Evolutionary conservation across 2,329 filamentous ascomycete species (phyloP).

Genomic region (Botryotinia calthae): DNA sequence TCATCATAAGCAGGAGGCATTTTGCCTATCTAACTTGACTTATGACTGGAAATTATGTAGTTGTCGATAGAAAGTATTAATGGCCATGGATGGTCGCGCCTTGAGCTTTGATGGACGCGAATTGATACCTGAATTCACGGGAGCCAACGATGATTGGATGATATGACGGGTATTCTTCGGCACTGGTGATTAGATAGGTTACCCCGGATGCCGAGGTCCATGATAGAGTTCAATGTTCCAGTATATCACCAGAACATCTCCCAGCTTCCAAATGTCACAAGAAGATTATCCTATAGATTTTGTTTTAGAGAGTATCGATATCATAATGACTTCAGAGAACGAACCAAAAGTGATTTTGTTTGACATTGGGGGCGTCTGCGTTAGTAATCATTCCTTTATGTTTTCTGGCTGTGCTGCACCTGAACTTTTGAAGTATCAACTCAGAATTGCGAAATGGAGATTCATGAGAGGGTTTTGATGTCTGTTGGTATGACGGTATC

Average conservation of each 20-base stretch:
- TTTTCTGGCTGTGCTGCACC: background rate
- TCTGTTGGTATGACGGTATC: background rate
- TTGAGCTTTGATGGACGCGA: background rate
- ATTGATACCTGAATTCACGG: background rate
- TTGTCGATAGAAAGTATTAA: background rate
- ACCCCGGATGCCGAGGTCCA: constrained; percentile 11
- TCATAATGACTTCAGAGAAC: constrained; percentile 43
- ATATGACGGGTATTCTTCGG: background rate
- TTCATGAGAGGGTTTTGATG: background rate
- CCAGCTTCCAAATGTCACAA: constrained; percentile 34
- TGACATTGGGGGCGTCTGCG: constrained; percentile 95
- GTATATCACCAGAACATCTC: constrained; percentile 1
- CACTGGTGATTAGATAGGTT: background rate
- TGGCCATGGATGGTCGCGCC: background rate
- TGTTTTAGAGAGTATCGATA: constrained; percentile 35
- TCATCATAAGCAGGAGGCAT: constrained; percentile 18
- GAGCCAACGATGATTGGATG: background rate
- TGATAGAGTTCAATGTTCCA: background rate
- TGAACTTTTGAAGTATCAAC: background rate
- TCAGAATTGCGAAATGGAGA: background rate
- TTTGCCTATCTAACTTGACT: background rate
- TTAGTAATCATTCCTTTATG: constrained; percentile 51
- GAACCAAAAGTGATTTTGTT: constrained; percentile 68
- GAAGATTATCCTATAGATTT: constrained; percentile 36
- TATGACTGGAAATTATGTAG: background rate